Percentiles rank a stretch among this genome's conserved stretches.
Evolutionary conservation across 1,284 basidiomycete species (phyloP).

Genomic region (Wallemia mellicola): DNA sequence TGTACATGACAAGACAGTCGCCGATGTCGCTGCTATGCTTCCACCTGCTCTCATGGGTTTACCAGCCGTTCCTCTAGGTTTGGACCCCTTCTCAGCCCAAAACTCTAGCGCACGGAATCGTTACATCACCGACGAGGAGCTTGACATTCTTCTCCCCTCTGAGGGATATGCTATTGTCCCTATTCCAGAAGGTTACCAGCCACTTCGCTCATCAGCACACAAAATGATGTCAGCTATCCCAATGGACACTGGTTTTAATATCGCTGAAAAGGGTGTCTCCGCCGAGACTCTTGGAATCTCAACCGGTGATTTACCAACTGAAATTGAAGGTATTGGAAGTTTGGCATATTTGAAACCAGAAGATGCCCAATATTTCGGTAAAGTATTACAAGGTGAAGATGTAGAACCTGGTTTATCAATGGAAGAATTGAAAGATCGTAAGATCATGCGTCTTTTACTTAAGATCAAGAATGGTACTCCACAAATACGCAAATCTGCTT

Average conservation of each 20-base stretch:
- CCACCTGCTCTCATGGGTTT: conserved; percentile 8
- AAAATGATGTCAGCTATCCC: conserved; percentile 40
- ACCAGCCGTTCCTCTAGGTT: conserved; percentile 12
- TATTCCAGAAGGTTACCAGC: conserved; percentile 77
- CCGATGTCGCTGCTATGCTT: conserved; percentile 9
- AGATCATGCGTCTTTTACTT: conserved; percentile 96
- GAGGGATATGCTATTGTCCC: conserved; percentile 71
- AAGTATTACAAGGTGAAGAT: conserved; percentile 82
- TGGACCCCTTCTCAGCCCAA: conserved; percentile 24
- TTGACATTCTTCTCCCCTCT: conserved; percentile 62
- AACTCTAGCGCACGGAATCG: conserved; percentile 86
- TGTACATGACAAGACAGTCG: conserved; percentile 4
- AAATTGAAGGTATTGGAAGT: conserved; percentile 90
- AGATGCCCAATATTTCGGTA: conserved; percentile 90
- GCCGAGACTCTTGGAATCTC: conserved; percentile 45
- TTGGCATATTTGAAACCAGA: conserved; percentile 95
- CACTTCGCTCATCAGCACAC: conserved; percentile 37
- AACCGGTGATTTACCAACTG: conserved; percentile 80
- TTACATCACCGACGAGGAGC: conserved; percentile 79
- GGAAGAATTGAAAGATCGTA: conserved; percentile 98
- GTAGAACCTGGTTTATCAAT: conserved; percentile 50
- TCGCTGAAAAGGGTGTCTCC: conserved; percentile 53
- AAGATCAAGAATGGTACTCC: conserved; percentile 99
- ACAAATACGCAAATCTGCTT: conserved; percentile 85
- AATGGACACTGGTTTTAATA: conserved; percentile 52